Conservation (phyloP, 2,329 filamentous ascomycete species). For the Myriosclerotinia curreyana region DNA sequence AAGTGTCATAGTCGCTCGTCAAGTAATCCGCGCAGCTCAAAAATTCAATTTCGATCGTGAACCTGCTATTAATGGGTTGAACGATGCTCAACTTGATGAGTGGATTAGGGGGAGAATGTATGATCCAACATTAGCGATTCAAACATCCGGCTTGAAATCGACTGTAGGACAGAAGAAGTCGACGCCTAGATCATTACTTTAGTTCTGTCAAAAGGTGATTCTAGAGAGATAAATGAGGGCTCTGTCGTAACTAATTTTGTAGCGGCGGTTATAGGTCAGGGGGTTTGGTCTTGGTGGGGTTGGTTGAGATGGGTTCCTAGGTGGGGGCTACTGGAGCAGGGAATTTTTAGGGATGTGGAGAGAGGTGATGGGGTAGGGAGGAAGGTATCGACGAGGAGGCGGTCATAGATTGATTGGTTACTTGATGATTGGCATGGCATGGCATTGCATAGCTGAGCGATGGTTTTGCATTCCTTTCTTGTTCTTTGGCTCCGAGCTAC, state of each 20-base stretch:
- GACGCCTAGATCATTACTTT: constrained; percentile 18
- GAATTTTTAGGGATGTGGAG: background rate
- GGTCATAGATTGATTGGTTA: background rate
- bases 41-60: constrained; percentile 65
- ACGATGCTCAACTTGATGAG: constrained; percentile 47
- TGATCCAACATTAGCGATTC: constrained; percentile 47
- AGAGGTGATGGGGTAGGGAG: too few species aligned
- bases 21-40: constrained; percentile 69
- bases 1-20: constrained; percentile 71
- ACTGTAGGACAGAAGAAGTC: constrained; percentile 9
- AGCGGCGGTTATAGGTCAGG: background rate
- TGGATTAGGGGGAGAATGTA: constrained; percentile 79
- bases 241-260: constrained; percentile 3
- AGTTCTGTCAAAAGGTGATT: background rate
- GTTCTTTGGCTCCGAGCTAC: constrained; percentile 11
- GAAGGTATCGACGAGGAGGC: background rate
- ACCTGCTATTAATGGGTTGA: constrained; percentile 54
- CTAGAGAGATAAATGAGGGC: constrained; percentile 10
- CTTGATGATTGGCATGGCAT: background rate
- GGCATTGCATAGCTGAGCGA: background rate
- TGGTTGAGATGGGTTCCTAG: constrained; percentile 16
- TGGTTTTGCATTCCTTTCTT: constrained; percentile 3
- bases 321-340: constrained; percentile 12
- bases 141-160: constrained; percentile 1
- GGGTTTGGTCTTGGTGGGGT: constrained; percentile 4